Base-by-base conservation (phyloP, 345 rosid genomes). In the Eutrema yunnanense region DNA sequence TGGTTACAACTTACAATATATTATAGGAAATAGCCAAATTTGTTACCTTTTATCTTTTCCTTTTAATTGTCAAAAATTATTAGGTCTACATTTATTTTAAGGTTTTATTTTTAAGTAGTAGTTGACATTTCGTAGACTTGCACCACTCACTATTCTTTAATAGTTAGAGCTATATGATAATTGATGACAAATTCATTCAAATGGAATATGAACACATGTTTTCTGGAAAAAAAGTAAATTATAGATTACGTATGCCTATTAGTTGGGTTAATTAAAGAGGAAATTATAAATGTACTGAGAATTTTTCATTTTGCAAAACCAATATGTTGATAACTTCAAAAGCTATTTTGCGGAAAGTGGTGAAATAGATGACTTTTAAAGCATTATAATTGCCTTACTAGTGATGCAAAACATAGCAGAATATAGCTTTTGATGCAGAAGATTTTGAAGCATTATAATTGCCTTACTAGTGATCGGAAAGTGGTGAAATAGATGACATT, bases 21-120 rank as follows among this genome's bases (percentile, higher is more conserved):
- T 62, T 65, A 73, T 56, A 73, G 58, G 16, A 60, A 27, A 37
- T 36, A 11, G 58, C 56, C 42, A 55, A 46, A 47, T 47, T 5
- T 37, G 8, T 64, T 37, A 37, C 33, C 65, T 38, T 38, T 73
- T 43, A 56, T 29, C 9, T 54, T 63, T 54, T 44, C 9, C 71
- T 38, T 72, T 41, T 26, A 71, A 51, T 60, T 51, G 16, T 36
- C 72, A 37, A 54, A 44, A 16, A 11, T 56, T 26, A 56, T 47
- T 37, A 56, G 12, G 43, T 56, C 77, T 65, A 64, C 65, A 72
- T 63, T 36, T 22, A 22, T 22, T 46, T 19, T 11, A 2, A 42
- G 1, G 1, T 11, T 6, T 32, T 16, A 44, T 16, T 12, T 12
- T 3, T 13, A 22, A 22, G 57, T 54, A 64, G 77, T 56, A 46